phyloP scores from a whole-genome alignment of 2,329 filamentous ascomycete genomes.

The Cordyceps cateniannulata region DNA sequence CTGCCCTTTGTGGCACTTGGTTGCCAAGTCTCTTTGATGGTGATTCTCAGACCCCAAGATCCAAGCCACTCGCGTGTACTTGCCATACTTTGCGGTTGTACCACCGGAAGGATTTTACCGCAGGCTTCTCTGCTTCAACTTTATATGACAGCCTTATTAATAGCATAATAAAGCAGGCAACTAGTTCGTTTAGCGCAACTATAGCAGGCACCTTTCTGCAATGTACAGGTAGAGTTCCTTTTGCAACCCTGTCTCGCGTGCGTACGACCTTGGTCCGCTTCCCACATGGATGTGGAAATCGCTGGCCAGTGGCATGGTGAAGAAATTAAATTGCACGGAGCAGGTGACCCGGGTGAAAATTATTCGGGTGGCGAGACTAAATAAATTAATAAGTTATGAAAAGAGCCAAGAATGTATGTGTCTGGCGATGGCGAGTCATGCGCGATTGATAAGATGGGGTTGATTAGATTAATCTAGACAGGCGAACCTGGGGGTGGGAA shows the following conservation, averaged over 20 bases:
- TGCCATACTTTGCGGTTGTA: background rate
- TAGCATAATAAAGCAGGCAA: background rate
- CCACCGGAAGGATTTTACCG: no score
- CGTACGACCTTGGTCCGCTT: background rate
- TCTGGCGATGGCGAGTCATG: background rate
- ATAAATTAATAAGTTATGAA: background rate
- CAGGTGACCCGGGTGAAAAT: background rate
- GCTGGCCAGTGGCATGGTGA: background rate
- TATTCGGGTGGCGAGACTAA: background rate
- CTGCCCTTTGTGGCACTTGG: background rate
- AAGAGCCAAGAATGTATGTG: background rate
- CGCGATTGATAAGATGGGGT: conserved; percentile 3
- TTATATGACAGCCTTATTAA: background rate
- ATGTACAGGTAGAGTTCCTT: background rate
- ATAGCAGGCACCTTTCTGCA: background rate
- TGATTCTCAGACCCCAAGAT: background rate
- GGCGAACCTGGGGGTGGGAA: background rate
- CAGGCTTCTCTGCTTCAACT: no score
- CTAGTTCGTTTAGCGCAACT: background rate
- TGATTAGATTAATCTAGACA: background rate
- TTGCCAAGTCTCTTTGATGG: background rate
- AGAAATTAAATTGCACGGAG: background rate
- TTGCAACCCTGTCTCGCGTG: background rate
- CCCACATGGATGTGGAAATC: background rate
- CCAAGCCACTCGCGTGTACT: background rate